A percentile compares a stretch with the other conserved stretches of the same genome.
Conservation (phyloP, 2,329 filamentous ascomycete genomes). For the Juglanconis oblonga region DNA sequence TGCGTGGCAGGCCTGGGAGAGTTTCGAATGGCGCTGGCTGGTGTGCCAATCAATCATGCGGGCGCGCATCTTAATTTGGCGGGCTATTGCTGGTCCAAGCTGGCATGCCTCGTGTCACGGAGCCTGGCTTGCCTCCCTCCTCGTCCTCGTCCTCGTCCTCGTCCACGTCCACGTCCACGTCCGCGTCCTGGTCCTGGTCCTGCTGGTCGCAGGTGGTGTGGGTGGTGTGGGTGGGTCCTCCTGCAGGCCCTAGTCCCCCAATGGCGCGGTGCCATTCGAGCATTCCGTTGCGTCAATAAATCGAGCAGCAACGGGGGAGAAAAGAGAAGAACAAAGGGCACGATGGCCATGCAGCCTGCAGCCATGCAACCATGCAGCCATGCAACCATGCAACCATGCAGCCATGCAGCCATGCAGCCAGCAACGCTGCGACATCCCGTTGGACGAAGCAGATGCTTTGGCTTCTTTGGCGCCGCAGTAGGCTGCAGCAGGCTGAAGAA, state of each 20-base stretch:
- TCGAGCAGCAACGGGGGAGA: background rate
- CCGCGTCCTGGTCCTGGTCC: no score
- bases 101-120: constrained; percentile 16
- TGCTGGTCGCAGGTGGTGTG: background rate
- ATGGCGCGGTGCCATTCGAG: constrained; percentile 15
- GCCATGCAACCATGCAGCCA: background rate
- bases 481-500: constrained; percentile 17
- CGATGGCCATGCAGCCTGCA: background rate
- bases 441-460: constrained; percentile 8
- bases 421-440: background rate
- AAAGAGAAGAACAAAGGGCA: background rate
- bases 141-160: no score
- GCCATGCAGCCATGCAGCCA: background rate
- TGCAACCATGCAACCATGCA: no score
- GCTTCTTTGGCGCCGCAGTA: constrained; percentile 19
- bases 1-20: constrained; percentile 3
- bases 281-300: constrained; percentile 17
- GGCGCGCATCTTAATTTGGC: constrained; percentile 18
- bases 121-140: background rate
- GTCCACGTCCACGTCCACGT: no score
- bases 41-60: constrained; percentile 19
- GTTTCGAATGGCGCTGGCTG: constrained; percentile 17
- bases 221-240: constrained; percentile 14
- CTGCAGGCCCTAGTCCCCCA: background rate
- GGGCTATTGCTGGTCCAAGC: constrained; percentile 12